Base-by-base conservation (phyloP, 2,329 filamentous ascomycete species). In the Fusarium aywerte region DNA sequence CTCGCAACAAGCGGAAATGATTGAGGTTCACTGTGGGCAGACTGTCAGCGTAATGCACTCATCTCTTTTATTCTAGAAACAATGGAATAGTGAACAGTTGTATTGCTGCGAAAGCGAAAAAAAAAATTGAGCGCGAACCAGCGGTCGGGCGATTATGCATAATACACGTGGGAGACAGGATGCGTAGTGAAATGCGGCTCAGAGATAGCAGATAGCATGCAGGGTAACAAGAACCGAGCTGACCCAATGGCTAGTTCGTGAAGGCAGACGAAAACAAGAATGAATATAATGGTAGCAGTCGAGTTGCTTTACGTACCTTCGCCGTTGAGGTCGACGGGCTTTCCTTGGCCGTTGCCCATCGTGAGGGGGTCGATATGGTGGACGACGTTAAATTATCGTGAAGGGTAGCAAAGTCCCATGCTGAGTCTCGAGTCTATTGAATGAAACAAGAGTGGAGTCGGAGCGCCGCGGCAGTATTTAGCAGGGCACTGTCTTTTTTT, bases 271-370 rank as follows among this genome's bases (percentile, higher is more conserved):
- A 39, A 35, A 43, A 16, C 16, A 39, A 35, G 25, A 42, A 48
- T 31, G 13, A 35, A 51, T 20, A n/a, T 18, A 35, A 31, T 36
- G 18, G 25, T 27, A 53, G 43, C 25, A n/a, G 21, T 16, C 35
- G 56, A 51, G 32, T 15, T 16, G 23, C 31, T 54, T 57, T 23
- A 74, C 77, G 52, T 83, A 97, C 93, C 92, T 90, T 97, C 92
- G 83, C 97, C 94, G 81, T 91, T 92, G 81, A 94, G 90, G 79
- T 93, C 90, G 82, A 97, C 88, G 80, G 92, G 92, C 81, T 97
- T 97, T 80, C 94, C 94, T 81, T 95, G 93, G 78, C 90, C 91
- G 83, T 98, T 97, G 78, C 95, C 95, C 95, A 98, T 98, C 61
- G 70, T 73, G 68, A 62, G 57, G 62, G 58, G 60, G 67, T 69